Base-by-base conservation (phyloP, 1,284 basidiomycete species). In the Cutaneotrichosporon cavernicola region DNA sequence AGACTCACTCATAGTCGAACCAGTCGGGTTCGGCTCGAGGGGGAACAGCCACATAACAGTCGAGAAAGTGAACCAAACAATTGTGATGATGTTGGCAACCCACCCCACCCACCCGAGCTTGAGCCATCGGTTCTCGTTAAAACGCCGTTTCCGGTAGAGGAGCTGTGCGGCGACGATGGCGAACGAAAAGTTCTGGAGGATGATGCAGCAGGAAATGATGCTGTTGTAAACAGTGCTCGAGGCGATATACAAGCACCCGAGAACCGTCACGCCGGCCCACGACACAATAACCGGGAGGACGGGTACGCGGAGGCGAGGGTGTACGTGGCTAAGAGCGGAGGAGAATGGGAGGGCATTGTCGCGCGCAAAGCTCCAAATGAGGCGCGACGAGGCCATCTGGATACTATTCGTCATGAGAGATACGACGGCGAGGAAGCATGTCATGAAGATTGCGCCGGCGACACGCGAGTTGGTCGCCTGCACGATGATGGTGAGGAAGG, bases 11-110 rank as follows among this genome's bases (percentile, higher is more conserved):
- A 66, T 66, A 4, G 60, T 58, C n/a, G 58, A 38, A 2, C 32
- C 61, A 9, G 56, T 53, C 3, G 65, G 65, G 31, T 56, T 22
- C 9, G 61, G 61, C 21, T 59, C 64, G 14, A 61, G 13, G 9
- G 65, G 65, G 65, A 66, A 66, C 31, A 66, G 52, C 65, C 65
- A 66, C 59, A 66, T 62, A 43, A 66, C 62, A 30, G 62, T 59
- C 8, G 62, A 31, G 52, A 64, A 66, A 10, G 61, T 9, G 1
- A 50, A 58, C 62, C 62, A 66, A 4, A 57, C 21, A 9, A 64
- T 57, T 2, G 64, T 65, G 14, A 65, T 10, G 6, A 46, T 46
- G 26, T 65, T 65, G 34, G 46, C 43, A 6, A 65, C 38, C 64
- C 64, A 65, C 18, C 64, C 64, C 5, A 65, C 46, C 7, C 22